Base-by-base conservation (phyloP, 768 basidiomycete genomes). In the Suillus subluteus region DNA sequence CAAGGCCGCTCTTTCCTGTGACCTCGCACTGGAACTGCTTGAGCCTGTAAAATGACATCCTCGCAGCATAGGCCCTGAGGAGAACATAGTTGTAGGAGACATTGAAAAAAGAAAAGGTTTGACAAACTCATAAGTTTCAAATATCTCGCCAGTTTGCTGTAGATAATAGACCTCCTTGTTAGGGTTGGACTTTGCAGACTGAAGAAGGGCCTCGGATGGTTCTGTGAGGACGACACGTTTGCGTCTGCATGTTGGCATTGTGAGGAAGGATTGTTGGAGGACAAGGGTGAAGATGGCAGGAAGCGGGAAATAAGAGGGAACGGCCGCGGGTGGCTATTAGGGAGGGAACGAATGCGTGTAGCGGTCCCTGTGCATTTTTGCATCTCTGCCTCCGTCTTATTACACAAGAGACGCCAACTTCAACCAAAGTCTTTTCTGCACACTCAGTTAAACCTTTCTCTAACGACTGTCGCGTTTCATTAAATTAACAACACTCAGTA, bases 21-120 rank as follows among this genome's bases (percentile, higher is more conserved):
- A 96, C 94, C 82, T 98, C 97, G 77, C 97, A 99, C 75, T 97
- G 95, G 80, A 98, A 99, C 74, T 96, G 91, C 74, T 94, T 95
- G 67, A 94, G 86, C 64, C 89, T 87, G 82, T 98, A 98, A 83
- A 98, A 99, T 67, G 93, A 91, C 87, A 97, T 92, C 73, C 97
- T 91, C 41, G 93, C 88, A 55, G 92, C 88, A 82, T 97, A 98
- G 30, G 94, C 88, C 73, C 84, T 86, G 73, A 71, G 67, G 68
- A 67, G 58, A 62, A 71, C 48, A 56, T 32, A 61, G 30, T 66
- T 62, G 41, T 58, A 64, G 62, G 46, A 59, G 71, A 50, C 64
- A 68, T 72, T 77, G 65, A 65, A 58, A 63, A 72, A 72, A 68
- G 70, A 75, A 73, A 65, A 65, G 70, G 67, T 74, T 32, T 65